phyloP scores from a whole-genome alignment of 768 basidiomycete species.

The Clathrus columnatus region DNA sequence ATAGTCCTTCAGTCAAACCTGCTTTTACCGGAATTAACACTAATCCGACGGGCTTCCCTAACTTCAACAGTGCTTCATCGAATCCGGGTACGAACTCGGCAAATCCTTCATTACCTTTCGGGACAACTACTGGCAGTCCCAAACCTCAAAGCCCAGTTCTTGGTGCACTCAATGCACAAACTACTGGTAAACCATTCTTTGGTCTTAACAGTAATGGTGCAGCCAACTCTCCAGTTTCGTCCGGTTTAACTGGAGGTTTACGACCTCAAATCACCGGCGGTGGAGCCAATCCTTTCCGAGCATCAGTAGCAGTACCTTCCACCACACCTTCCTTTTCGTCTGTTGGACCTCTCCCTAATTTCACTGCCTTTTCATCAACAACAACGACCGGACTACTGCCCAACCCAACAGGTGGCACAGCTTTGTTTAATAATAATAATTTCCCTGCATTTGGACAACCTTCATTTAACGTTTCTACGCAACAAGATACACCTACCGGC shows the following conservation, averaged over 20 bases:
- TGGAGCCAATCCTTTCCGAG: slow-evolving; percentile 34
- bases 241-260: slow-evolving; percentile 19
- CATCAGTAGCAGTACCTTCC: slow-evolving; percentile 25
- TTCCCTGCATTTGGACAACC: not conserved
- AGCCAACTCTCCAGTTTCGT: slow-evolving; percentile 39
- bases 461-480: not conserved
- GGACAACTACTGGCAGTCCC: slow-evolving; percentile 10
- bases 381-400: slow-evolving; percentile 9
- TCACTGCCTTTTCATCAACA: slow-evolving; percentile 20
- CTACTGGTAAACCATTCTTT: slow-evolving; percentile 24
- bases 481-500: not conserved
- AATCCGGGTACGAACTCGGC: not conserved
- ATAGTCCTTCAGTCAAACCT: slow-evolving; percentile 20
- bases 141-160: slow-evolving; percentile 15
- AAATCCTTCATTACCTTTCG: not conserved
- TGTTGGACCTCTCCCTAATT: slow-evolving; percentile 13
- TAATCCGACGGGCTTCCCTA: not conserved
- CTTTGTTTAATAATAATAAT: not conserved
- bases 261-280: slow-evolving; percentile 33
- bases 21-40: not conserved
- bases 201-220: slow-evolving; percentile 49
- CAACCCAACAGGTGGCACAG: slow-evolving; percentile 9
- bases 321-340: slow-evolving; percentile 10
- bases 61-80: not conserved
- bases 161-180: slow-evolving; percentile 29